Evolutionary conservation across 1,284 basidiomycete genomes (phyloP), one percentile per base, ranked within the genome.

Genomic region (Malassezia japonica): DNA sequence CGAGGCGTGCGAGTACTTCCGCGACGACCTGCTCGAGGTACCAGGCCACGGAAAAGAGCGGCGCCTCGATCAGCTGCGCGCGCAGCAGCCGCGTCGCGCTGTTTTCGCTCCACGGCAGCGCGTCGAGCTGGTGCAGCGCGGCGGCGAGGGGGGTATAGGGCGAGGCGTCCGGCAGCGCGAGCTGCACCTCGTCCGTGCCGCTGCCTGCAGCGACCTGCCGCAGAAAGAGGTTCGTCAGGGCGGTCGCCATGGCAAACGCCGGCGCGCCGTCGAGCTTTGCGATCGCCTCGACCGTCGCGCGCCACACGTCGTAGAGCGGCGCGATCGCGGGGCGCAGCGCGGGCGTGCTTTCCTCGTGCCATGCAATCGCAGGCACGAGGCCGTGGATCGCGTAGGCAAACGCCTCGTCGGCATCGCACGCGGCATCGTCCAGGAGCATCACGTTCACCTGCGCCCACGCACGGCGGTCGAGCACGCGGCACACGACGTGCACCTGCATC

Each of bases 201-300:
- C 16, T 12, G 24, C 23, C 37, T 7, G 49, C 28, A 6, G 25
- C 34, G n/a, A 38, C 15, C 16, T 28, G 12, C 21, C 50, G 46
- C 35, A 53, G 39, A 7, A 53, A 7, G 20, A 40, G 25, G 20
- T 53, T 53, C 16, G 38, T 34, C 12, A 53, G 35, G 12, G 50
- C 28, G 3, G 50, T 53, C 5, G 43, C 31, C 16, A 38, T n/a
- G 18, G 23, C 28, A 16, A 48, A 41, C 8, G 29, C 44, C 20
- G 9, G 12, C 20, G 40, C 8, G 13, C 15, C 23, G 24, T 40
- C n/a, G 24, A 42, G 27, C 13, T n/a, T n/a, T 18, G 25, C 27
- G 21, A 42, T n/a, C 4, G 40, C 28, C 10, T 9, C 8, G 20
- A 42, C 24, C 13, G 16, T 15, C 16, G 24, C 23, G 24, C 16